Base-by-base conservation (phyloP, 305 asterid genomes). In the Caryopteris hybrid region DNA sequence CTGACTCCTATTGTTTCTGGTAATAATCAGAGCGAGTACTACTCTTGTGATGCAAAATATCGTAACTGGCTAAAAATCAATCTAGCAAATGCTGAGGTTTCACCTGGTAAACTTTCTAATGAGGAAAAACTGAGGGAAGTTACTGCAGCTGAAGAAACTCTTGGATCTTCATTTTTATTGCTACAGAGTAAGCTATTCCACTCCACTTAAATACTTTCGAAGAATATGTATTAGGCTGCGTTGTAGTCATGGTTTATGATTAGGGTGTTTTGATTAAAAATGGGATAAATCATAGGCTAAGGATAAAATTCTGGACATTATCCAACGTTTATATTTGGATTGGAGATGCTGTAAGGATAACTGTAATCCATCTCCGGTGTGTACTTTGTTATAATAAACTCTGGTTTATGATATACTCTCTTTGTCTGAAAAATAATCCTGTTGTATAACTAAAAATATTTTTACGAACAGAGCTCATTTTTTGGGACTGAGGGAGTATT, bases 41-140 rank as follows among this genome's bases (percentile, higher is more conserved):
- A 86, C 78, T 91, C 99, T 46, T 94, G 98, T 72, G 99, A 94
- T 75, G 98, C 92, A 69, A 94, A 85, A 41, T 94, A 88, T 70
- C 97, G 99, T 43, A 91, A 83, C 71, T 94, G 99, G 99, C 88
- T 94, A 31, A 85, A 87, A 76, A 66, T 86, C 72, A 88, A 86
- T 64, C 76, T 84, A 59, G 96, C 79, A 76, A 86, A 86, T 77
- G 84, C 89, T 1, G 94, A 85, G 75, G 88, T 89, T 77, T 79
- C 88, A 52, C 80, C 79, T 18, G 61, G 61, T 77, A 87, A 94
- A 72, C 91, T 94, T 67, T 91, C 99, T 54, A 61, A 11, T 11
- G 99, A 86, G 70, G 99, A 94, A 83, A 92, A 84, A 61, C 83
- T 74, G 74, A 84, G 88, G 80, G 93, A 83, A 57, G 75, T 83